Conservation (phyloP, 1,284 basidiomycete species). For the Cronartium quercuum region DNA sequence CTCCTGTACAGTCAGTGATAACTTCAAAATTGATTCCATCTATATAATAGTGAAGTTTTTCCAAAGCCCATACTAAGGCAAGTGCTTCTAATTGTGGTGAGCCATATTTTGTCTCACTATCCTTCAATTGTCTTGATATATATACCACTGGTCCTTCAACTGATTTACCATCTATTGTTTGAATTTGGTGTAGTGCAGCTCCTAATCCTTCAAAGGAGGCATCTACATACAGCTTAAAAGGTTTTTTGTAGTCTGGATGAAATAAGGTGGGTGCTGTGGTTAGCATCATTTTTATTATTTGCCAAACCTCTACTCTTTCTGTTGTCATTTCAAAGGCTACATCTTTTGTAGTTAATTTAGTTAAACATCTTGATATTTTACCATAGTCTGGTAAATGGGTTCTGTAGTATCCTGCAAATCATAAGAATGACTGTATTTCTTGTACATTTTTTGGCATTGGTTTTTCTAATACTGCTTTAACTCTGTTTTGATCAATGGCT, state of each 20-base stretch:
- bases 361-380: background rate
- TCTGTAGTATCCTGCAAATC: background rate
- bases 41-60: conserved; percentile 5
- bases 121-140: conserved; percentile 9
- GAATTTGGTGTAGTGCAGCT: conserved; percentile 25
- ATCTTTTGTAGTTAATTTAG: background rate
- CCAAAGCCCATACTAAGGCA: conserved; percentile 8
- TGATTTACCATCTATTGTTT: background rate
- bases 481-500: background rate
- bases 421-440: background rate
- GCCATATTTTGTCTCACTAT: conserved; percentile 10
- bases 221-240: conserved; percentile 5
- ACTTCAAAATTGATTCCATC: background rate
- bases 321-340: conserved; percentile 11
- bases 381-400: background rate
- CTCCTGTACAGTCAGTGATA: conserved; percentile 9
- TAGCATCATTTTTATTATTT: background rate
- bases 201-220: conserved; percentile 1
- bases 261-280: background rate
- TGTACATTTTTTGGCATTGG: background rate
- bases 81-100: background rate
- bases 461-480: background rate
- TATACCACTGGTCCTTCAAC: background rate
- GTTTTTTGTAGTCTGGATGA: background rate
- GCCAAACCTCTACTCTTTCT: conserved; percentile 2